phyloP scores from a whole-genome alignment of 2,329 filamentous ascomycete genomes.

The Madurella mycetomatis region DNA sequence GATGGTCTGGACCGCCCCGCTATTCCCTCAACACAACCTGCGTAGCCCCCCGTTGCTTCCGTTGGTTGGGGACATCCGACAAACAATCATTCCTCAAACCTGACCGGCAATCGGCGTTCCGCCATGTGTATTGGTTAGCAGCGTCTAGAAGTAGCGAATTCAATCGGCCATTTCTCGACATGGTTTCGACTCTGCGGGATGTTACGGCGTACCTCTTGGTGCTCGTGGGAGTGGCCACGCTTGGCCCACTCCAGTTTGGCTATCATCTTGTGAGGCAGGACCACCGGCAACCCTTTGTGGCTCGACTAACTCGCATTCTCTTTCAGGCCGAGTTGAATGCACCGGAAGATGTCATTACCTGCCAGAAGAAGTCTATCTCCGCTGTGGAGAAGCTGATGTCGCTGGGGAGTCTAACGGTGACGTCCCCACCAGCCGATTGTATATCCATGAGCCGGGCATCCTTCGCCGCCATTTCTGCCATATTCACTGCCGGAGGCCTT shows the following conservation, averaged over 20 bases:
- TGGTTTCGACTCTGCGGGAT: slow-evolving; percentile 29
- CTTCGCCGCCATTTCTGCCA: slow-evolving; percentile 82
- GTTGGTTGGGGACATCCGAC: not conserved
- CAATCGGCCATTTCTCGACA: slow-evolving; percentile 4
- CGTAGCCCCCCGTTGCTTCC: not conserved
- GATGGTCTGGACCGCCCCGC: not conserved
- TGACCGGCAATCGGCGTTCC: not conserved
- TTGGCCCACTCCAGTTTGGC: slow-evolving; percentile 90
- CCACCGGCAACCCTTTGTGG: not conserved
- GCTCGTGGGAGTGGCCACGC: slow-evolving; percentile 68
- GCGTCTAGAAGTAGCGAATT: not conserved
- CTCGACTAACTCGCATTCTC: slow-evolving; percentile 14
- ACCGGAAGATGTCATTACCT: slow-evolving; percentile 89
- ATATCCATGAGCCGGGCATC: slow-evolving; percentile 80
- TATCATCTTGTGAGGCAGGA: slow-evolving; percentile 70
- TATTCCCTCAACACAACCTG: not conserved
- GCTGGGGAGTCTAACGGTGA: slow-evolving; percentile 26
- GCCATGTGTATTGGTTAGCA: not conserved
- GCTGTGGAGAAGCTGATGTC: slow-evolving; percentile 18
- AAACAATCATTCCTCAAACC: not conserved
- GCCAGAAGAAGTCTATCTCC: slow-evolving; percentile 54
- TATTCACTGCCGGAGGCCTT: slow-evolving; percentile 87
- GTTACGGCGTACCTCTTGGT: slow-evolving; percentile 75
- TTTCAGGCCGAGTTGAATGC: slow-evolving; percentile 86
- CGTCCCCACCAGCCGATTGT: slow-evolving; percentile 60